These are phyloP conservation scores for Fomitiporia mediterranea DNA, from an alignment of 1,284 basidiomycete genomes.

Conservation along the genomic window DNA sequence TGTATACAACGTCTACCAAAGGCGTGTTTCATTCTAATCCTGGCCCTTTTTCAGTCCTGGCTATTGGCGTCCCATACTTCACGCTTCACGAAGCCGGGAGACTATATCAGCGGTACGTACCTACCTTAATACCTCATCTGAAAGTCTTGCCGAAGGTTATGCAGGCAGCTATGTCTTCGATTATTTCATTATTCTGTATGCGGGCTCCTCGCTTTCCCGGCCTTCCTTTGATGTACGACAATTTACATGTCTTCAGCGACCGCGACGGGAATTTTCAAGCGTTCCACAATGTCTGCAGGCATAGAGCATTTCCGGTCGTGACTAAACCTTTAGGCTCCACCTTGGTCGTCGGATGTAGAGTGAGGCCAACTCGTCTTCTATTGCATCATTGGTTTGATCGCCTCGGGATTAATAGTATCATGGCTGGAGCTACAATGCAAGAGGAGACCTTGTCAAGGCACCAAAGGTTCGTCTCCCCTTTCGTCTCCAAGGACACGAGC, in stretches of 20 bases:
- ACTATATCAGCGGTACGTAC: conserved; percentile 22
- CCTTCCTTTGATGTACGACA: not conserved
- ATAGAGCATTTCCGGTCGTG: conserved; percentile 27
- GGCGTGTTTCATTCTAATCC: not conserved
- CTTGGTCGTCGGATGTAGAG: conserved; percentile 25
- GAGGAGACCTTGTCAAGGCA: conserved; percentile 26
- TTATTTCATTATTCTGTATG: conserved; percentile 19
- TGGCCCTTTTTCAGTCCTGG: conserved; percentile 17
- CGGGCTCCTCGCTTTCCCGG: not conserved
- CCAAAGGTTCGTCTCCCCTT: conserved; percentile 24
- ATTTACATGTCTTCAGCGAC: conserved; percentile 12
- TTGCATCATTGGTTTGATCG: not conserved
- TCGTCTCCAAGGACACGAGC: too few relatives aligned
- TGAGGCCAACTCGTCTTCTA: not conserved
- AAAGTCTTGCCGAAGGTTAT: not conserved
- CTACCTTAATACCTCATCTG: not conserved
- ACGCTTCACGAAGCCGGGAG: conserved; percentile 26
- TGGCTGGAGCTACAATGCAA: conserved; percentile 27
- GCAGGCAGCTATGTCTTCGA: conserved; percentile 20
- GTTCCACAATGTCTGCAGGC: conserved; percentile 25
- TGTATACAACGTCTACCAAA: not conserved
- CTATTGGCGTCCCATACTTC: conserved; percentile 23
- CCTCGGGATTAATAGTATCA: conserved; percentile 23
- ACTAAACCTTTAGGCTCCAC: conserved; percentile 24
- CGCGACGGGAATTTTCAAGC: conserved; percentile 22